phyloP scores from a whole-genome alignment of 2,329 filamentous ascomycete genomes.

The Ophiostoma ulmi region DNA sequence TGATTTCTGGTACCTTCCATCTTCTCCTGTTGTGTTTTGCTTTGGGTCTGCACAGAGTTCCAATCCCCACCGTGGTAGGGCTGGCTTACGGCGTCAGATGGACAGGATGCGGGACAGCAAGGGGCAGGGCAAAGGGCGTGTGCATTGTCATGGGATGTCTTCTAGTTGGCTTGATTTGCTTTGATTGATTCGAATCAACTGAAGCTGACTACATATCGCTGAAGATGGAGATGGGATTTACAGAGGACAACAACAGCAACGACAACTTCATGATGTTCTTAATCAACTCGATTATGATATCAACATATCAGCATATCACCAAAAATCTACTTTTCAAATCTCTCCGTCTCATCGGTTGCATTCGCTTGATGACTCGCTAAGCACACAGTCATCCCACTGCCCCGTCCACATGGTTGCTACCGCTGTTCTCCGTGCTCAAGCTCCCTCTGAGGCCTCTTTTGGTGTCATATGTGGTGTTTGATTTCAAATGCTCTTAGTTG shows the following conservation, averaged over 20 bases:
- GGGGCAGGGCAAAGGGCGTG: conserved; percentile 2
- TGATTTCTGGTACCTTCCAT: neutral
- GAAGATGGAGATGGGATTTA: neutral
- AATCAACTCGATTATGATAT: neutral
- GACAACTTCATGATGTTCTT: neutral
- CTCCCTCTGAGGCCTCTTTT: neutral
- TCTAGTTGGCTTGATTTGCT: neutral
- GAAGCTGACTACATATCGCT: too few relatives aligned
- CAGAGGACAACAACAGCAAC: neutral
- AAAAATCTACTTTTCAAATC: neutral
- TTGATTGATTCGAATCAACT: neutral
- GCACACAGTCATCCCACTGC: neutral
- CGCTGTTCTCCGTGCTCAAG: neutral
- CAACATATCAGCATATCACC: neutral
- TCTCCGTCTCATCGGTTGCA: conserved; percentile 3
- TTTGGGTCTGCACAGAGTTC: neutral
- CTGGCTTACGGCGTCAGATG: conserved; percentile 7
- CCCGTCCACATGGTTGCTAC: neutral
- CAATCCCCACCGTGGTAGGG: conserved; percentile 11
- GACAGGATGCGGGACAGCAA: neutral
- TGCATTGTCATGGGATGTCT: conserved; percentile 7
- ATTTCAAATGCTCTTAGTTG: too few relatives aligned
- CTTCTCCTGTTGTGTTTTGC: neutral
- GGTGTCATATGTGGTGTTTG: too few relatives aligned
- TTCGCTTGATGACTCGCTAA: conserved; percentile 2